A percentile compares a stretch with the other conserved stretches of the same genome.
Conservation (phyloP, 1,139 yeast genomes). For the Debaryomyces robertsiae region DNA sequence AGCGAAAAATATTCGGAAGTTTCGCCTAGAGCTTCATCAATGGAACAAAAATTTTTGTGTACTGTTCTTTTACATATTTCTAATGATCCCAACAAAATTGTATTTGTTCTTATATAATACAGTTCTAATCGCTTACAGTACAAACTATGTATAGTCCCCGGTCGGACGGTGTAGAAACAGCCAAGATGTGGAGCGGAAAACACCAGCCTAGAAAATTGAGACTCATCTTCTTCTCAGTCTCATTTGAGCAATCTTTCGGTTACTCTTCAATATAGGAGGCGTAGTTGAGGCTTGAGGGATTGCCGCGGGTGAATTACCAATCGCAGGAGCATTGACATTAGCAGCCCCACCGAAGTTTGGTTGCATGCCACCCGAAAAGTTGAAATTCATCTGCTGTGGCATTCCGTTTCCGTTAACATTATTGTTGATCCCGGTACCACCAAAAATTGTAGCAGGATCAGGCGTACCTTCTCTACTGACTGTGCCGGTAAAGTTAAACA, state of each 20-base stretch:
- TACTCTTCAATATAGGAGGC: conserved; percentile 21
- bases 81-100: too few relatives aligned
- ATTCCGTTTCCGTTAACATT: neutral
- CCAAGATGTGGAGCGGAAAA: too few relatives aligned
- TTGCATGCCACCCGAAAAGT: conserved; percentile 3
- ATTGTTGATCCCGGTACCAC: conserved; percentile 11
- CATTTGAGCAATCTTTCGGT: conserved; percentile 33
- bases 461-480: conserved; percentile 26
- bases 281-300: conserved; percentile 16
- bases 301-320: neutral
- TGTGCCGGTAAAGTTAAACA: conserved; percentile 22
- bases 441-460: conserved; percentile 31
- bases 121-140: too few relatives aligned
- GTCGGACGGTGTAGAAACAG: too few relatives aligned
- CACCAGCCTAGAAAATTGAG: too few relatives aligned
- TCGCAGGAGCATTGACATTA: conserved; percentile 1
- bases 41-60: too few relatives aligned
- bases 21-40: too few relatives aligned
- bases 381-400: neutral
- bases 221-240: conserved; percentile 31
- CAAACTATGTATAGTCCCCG: too few relatives aligned
- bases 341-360: conserved; percentile 1
- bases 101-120: too few relatives aligned
- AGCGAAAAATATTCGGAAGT: too few relatives aligned
- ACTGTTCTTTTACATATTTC: too few relatives aligned